These are phyloP conservation scores for Penicillium nucicola DNA, from an alignment of 495 filamentous ascomycete genomes.

Conservation along the genomic window DNA sequence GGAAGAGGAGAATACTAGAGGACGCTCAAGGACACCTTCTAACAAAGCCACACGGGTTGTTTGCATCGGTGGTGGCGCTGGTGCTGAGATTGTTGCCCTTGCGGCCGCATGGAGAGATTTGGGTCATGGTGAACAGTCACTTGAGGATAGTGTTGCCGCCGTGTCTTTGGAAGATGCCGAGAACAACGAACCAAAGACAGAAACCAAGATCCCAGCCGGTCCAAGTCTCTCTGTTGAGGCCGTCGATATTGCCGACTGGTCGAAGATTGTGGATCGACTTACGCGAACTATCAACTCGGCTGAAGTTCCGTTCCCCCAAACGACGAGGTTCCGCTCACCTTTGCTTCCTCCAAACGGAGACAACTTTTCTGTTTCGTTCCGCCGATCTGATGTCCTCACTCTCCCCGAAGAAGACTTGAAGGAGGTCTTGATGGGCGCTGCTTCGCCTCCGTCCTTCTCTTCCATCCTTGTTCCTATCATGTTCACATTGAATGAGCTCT, in stretches of 20 bases:
- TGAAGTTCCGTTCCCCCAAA: slow-evolving; percentile 21
- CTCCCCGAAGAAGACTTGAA: slow-evolving; percentile 39
- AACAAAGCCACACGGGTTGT: slow-evolving; percentile 41
- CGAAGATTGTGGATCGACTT: slow-evolving; percentile 54
- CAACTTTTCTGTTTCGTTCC: slow-evolving; percentile 48
- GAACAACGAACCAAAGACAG: neutral
- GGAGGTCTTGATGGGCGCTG: slow-evolving; percentile 28
- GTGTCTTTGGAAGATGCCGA: slow-evolving; percentile 17
- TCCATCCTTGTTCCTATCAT: slow-evolving; percentile 71
- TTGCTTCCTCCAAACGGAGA: slow-evolving; percentile 44
- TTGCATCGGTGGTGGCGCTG: slow-evolving; percentile 82
- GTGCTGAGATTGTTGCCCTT: slow-evolving; percentile 77
- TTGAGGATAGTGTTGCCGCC: slow-evolving; percentile 11
- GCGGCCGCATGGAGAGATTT: slow-evolving; percentile 57
- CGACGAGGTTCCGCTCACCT: slow-evolving; percentile 47
- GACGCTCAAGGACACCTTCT: neutral
- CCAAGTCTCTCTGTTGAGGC: slow-evolving; percentile 53
- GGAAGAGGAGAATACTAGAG: neutral
- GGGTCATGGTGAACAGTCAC: slow-evolving; percentile 6
- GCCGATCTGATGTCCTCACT: slow-evolving; percentile 60
- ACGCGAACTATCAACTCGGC: slow-evolving; percentile 34
- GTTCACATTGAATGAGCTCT: slow-evolving; percentile 97
- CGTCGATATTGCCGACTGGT: slow-evolving; percentile 82
- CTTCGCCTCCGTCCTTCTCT: slow-evolving; percentile 8
- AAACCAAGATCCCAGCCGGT: neutral